Evolutionary conservation across 2,329 filamentous ascomycete genomes (phyloP), one percentile per base, ranked within the genome.

Genomic region (Teratosphaeria nubilosa): DNA sequence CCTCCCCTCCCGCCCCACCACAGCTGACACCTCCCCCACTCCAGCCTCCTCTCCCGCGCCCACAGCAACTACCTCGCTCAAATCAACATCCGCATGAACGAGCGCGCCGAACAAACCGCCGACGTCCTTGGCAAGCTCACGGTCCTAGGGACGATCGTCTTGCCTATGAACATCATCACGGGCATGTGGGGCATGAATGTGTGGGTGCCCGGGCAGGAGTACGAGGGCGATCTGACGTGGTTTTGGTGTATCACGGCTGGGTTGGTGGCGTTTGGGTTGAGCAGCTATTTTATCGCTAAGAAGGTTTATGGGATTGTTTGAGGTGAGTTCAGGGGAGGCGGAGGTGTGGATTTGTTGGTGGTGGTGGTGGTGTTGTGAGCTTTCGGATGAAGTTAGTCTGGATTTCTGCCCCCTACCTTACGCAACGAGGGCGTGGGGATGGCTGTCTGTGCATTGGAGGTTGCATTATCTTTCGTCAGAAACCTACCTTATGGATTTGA

Each of bases 141-240:
- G 0, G 94, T 99, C 0, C 80, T 99, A 1, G 94, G 94, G 63
- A 99, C 94, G 5, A 97, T 99, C 65, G 92, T 99, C 2, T 78
- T 99, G 58, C 94, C 94, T 11, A 96, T 99, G 91, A 99, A 99
- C 72, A 95, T 99, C 70, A 92, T 99, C 68, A 97, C 94, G 2
- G 94, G 94, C 65, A 85, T 97, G 68, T 99, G 92, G 91, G 94
- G 92, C 55, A 97, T 97, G 92, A 99, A 99, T 78, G 70, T 72
- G 27, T 70, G 68, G 79, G 94, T 99, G 0, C 94, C 94, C 0
- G 94, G 94, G 1, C 92, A 97, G 73, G 87, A 92, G 52, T 77
- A 85, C 59, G 90, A 95, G 63, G 87, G 87, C 54, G 62, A 68
- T 60, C 60, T 76, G 55, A 73, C 68, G 22, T 79, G 77, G 78